Evolutionary conservation across 306 rosid species (phyloP), one percentile per base, ranked within the genome.

Genomic region (Fagus crenata): DNA sequence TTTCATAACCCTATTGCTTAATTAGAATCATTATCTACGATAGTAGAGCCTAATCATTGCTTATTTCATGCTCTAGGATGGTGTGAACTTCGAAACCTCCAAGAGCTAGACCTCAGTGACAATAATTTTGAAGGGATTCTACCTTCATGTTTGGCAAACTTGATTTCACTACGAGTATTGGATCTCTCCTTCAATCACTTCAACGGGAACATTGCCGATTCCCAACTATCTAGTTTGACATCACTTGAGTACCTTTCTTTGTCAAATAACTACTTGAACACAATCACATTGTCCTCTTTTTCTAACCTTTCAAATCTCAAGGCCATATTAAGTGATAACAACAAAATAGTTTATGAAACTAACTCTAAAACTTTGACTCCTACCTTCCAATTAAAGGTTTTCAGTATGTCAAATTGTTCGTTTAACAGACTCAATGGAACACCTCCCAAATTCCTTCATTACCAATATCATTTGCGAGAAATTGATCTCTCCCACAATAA

Each of bases 401-500:
- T 28, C 35, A 18, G 5, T 8, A 7, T 58, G 15, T 58, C 65
- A 58, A 28, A 1, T 9, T 18, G 14, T 28, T 46, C 51, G 11
- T 28, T 58, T 18, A 3, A 31, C 7, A 31, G 36, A 28, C 3
- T 9, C 37, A 58, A 11, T 58, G 4, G 13, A 58, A 58, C 6
- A 0, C 31, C 32, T 58, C 65, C 17, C 37, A 9, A 1, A 58
- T 58, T 58, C 65, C 65, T 28, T 28, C 37, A 15, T 3, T 28
- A 8, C 65, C 65, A 58, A 28, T 3, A 58, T 28, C 1, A 58
- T 1, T 58, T 58, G 13, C 65, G 8, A 58, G 65, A 4, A 28
- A 58, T 58, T 58, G 37, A 28, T 8, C 64, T 58, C 64, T 58
- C 64, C 32, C 64, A 58, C 33, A 58, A 58, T 28, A 58, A 58